Conservation (phyloP, 257 asterid species). For the Datura wrightii region DNA sequence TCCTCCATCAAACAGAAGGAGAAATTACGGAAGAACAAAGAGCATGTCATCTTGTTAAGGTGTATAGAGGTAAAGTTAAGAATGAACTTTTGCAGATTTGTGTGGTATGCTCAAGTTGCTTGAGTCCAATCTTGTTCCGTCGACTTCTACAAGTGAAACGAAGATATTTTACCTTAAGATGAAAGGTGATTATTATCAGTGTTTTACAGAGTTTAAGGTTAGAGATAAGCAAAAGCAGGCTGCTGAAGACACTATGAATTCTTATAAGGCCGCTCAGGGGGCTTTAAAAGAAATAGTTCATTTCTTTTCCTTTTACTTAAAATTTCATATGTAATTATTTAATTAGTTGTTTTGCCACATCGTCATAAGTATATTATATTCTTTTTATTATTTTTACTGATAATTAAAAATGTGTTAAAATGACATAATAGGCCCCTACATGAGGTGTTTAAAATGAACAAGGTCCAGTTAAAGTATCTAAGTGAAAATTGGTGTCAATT, state of each 20-base stretch:
- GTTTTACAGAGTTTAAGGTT: constrained; percentile 51
- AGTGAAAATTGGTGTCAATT: no score
- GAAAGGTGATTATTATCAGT: constrained; percentile 58
- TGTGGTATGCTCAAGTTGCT: constrained; percentile 51
- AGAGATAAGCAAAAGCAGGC: constrained; percentile 53
- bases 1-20: constrained; percentile 58
- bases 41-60: constrained; percentile 52
- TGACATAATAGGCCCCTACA: no score
- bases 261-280: constrained; percentile 57
- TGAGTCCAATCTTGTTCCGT: constrained; percentile 50
- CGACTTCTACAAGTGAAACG: constrained; percentile 47
- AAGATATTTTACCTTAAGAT: constrained; percentile 58
- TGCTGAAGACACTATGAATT: constrained; percentile 56
- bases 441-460: no score
- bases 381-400: no score
- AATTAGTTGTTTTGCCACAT: no score
- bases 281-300: no score
- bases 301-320: no score
- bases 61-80: constrained; percentile 54
- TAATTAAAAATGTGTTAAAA: no score
- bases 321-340: no score
- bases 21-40: constrained; percentile 57
- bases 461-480: no score
- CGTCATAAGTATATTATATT: no score
- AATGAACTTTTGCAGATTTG: constrained; percentile 46